phyloP scores from a whole-genome alignment of 495 filamentous ascomycete species.

The Penicillium ochrochloron region DNA sequence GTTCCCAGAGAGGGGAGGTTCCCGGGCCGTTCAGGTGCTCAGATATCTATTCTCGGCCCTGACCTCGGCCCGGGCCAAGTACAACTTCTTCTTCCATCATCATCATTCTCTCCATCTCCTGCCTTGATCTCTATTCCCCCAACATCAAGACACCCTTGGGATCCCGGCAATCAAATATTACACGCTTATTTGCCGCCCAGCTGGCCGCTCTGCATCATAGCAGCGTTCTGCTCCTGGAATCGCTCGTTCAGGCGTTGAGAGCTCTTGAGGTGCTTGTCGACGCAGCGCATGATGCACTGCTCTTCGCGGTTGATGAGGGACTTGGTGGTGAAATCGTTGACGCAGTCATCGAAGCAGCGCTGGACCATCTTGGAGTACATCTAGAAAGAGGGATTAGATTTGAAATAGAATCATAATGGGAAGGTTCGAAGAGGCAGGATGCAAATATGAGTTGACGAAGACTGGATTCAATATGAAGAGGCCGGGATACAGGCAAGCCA shows the following conservation, averaged over 20 bases:
- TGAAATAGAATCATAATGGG: slow-evolving; percentile 3
- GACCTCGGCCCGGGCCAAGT: not conserved
- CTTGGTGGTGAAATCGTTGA: slow-evolving; percentile 98
- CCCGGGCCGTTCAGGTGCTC: not conserved
- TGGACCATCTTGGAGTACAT: slow-evolving; percentile 97
- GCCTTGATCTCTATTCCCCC: not conserved
- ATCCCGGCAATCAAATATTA: not conserved
- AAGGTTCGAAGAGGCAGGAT: not conserved
- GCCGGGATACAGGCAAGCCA: not conserved
- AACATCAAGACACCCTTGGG: slow-evolving; percentile 8
- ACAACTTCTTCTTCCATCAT: not conserved
- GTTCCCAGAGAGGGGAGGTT: slow-evolving; percentile 3
- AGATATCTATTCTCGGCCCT: not conserved
- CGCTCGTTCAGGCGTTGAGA: slow-evolving; percentile 84
- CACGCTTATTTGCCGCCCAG: slow-evolving; percentile 42
- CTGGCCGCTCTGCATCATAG: slow-evolving; percentile 76
- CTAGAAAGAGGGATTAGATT: slow-evolving; percentile 47
- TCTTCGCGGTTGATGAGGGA: slow-evolving; percentile 84
- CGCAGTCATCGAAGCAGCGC: slow-evolving; percentile 93
- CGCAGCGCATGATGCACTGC: slow-evolving; percentile 88
- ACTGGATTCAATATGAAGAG: not conserved
- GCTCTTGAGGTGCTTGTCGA: slow-evolving; percentile 91
- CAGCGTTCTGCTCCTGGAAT: slow-evolving; percentile 92
- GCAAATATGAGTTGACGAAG: not conserved
- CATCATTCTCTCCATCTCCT: slow-evolving; percentile 3